Evolutionary conservation across 305 asterid genomes (phyloP).

Genomic region (Solanum hybrid): DNA sequence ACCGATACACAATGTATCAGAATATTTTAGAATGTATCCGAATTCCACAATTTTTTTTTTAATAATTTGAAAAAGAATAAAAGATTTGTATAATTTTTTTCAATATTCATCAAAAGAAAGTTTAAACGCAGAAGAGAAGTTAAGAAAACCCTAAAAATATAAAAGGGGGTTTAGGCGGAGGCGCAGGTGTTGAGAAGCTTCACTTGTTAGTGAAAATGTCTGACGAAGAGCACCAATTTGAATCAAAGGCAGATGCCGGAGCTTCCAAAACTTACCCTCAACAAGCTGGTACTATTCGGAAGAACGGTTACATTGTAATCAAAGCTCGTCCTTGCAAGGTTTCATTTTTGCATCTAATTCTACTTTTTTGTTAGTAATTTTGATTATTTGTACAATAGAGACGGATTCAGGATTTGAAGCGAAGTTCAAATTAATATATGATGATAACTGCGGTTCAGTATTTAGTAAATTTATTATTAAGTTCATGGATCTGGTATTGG

Average conservation of each 20-base stretch:
- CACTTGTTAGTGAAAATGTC: background rate
- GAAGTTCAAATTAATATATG: background rate
- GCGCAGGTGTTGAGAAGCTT: background rate
- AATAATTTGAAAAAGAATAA: no score
- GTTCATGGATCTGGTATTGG: background rate
- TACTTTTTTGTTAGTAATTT: background rate
- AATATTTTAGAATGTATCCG: no score
- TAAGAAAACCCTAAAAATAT: no score
- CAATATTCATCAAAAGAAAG: no score
- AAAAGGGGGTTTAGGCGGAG: background rate
- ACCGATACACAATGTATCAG: no score
- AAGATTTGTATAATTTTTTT: no score
- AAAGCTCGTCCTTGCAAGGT: constrained; percentile 61
- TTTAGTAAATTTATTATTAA: background rate
- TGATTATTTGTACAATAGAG: background rate
- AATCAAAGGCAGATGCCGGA: constrained; percentile 11
- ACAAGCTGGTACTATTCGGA: constrained; percentile 48
- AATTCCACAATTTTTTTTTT: background rate
- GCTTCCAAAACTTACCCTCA: constrained; percentile 29
- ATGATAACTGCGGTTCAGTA: background rate
- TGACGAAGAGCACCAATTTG: constrained; percentile 18
- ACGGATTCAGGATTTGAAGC: background rate
- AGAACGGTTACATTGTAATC: constrained; percentile 42
- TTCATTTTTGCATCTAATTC: background rate
- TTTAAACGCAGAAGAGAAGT: no score